These are phyloP conservation scores for Collybia sordida DNA, from an alignment of 768 basidiomycete genomes.

Conservation along the genomic window DNA sequence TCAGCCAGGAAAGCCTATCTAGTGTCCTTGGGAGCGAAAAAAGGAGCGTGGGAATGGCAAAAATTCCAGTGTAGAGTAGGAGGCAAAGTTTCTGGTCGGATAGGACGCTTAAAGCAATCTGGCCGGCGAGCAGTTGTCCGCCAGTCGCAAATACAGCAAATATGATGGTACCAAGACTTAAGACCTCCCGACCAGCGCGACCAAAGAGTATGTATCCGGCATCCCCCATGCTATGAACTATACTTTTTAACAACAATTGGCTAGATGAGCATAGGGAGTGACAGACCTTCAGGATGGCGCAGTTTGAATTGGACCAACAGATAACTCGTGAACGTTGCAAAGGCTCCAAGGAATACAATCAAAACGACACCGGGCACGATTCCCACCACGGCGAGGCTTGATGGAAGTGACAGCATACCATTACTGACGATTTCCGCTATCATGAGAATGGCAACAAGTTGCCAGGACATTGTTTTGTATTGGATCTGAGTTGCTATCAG, in stretches of 20 bases:
- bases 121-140: conserved; percentile 48
- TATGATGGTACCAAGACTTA: conserved; percentile 45
- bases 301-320: conserved; percentile 57
- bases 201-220: conserved; percentile 51
- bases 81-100: conserved; percentile 49
- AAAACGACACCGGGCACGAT: conserved; percentile 52
- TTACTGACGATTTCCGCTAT: conserved; percentile 59
- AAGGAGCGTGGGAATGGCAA: conserved; percentile 39
- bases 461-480: background rate
- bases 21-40: conserved; percentile 48
- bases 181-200: conserved; percentile 43
- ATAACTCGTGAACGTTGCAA: conserved; percentile 52
- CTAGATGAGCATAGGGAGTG: conserved; percentile 34
- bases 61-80: conserved; percentile 44
- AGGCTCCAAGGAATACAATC: conserved; percentile 51
- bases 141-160: conserved; percentile 53
- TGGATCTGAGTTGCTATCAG: background rate
- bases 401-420: conserved; percentile 54
- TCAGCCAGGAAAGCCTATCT: conserved; percentile 45
- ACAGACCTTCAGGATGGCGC: conserved; percentile 54
- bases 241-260: background rate
- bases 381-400: conserved; percentile 52
- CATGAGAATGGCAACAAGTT: conserved; percentile 53
- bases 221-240: conserved; percentile 37
- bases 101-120: conserved; percentile 48